Percentiles rank a stretch among this genome's conserved stretches.
Conservation (phyloP, 2,329 filamentous ascomycete genomes). For the Dryadomyces quercus-mongolicae region DNA sequence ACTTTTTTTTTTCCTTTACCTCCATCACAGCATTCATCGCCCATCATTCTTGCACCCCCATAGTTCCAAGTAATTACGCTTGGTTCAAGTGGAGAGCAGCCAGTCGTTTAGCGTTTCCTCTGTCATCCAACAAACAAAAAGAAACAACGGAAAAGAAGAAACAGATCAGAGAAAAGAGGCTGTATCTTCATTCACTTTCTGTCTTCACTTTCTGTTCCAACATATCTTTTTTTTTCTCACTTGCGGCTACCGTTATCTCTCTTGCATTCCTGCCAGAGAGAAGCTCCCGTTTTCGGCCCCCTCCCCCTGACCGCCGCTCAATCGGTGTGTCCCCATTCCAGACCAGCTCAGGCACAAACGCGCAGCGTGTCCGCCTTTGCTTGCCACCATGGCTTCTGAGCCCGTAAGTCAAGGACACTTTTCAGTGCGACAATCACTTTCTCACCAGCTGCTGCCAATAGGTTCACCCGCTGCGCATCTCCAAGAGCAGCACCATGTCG, state of each 20-base stretch:
- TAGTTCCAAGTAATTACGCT: not conserved
- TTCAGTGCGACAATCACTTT: no score
- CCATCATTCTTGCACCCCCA: not conserved
- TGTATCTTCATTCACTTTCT: not conserved
- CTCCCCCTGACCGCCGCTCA: not conserved
- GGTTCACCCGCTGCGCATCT: conserved; percentile 71
- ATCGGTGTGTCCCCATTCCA: not conserved
- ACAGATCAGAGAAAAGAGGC: no score
- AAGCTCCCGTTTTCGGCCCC: not conserved
- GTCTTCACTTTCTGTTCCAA: not conserved
- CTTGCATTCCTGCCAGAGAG: not conserved
- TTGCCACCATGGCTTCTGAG: conserved; percentile 2
- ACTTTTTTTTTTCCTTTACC: not conserved
- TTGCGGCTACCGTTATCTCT: not conserved
- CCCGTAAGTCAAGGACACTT: no score
- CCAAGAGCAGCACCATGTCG: conserved; percentile 45
- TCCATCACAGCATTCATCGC: not conserved
- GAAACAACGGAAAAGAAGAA: no score
- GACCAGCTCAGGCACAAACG: not conserved
- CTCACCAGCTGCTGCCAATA: conserved; percentile 19
- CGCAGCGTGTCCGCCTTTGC: not conserved
- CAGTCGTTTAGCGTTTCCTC: not conserved
- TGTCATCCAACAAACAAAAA: no score
- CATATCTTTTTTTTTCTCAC: not conserved
- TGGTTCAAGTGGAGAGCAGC: not conserved